Conservation (phyloP, 257 asterid genomes). For the Nicotiana otophora region DNA sequence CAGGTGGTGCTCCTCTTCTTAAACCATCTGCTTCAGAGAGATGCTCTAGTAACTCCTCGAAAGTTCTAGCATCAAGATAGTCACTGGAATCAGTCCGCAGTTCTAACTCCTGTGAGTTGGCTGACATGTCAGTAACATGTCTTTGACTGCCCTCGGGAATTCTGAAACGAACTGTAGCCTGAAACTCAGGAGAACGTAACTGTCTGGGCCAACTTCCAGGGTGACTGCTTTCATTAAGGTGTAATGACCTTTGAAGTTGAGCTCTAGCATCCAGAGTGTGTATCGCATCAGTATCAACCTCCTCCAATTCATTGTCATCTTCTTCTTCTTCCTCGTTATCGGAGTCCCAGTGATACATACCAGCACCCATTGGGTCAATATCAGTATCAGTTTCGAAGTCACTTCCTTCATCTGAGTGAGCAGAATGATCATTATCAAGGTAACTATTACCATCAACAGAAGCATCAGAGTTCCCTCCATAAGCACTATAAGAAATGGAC, state of each 20-base stretch:
- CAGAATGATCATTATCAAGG: conserved; percentile 43
- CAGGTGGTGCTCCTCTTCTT: conserved; percentile 73
- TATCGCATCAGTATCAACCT: conserved; percentile 38
- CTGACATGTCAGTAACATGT: conserved; percentile 20
- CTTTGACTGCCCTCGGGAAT: conserved; percentile 26
- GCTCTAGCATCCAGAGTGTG: conserved; percentile 26
- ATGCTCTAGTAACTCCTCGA: conserved; percentile 52
- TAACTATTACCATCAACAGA: conserved; percentile 59
- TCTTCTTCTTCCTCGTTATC: conserved; percentile 48
- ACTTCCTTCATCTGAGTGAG: conserved; percentile 41
- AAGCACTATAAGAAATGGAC: conserved; percentile 43
- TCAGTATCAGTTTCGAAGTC: conserved; percentile 67
- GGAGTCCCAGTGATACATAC: conserved; percentile 60
- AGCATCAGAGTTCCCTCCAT: conserved; percentile 73
- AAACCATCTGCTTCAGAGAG: conserved; percentile 54
- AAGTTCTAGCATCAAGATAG: conserved; percentile 45
- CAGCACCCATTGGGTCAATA: conserved; percentile 94
- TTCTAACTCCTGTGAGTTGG: conserved; percentile 32
- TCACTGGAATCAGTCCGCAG: conserved; percentile 33
- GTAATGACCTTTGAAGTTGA: conserved; percentile 23
- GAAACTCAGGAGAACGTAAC: conserved; percentile 31
- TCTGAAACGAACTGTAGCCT: conserved; percentile 25
- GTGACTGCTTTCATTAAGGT: conserved; percentile 20
- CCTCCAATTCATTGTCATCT: conserved; percentile 58
- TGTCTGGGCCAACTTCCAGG: conserved; percentile 30